These are phyloP conservation scores for Botrytis porri DNA, from an alignment of 2,329 filamentous ascomycete genomes.

Conservation along the genomic window DNA sequence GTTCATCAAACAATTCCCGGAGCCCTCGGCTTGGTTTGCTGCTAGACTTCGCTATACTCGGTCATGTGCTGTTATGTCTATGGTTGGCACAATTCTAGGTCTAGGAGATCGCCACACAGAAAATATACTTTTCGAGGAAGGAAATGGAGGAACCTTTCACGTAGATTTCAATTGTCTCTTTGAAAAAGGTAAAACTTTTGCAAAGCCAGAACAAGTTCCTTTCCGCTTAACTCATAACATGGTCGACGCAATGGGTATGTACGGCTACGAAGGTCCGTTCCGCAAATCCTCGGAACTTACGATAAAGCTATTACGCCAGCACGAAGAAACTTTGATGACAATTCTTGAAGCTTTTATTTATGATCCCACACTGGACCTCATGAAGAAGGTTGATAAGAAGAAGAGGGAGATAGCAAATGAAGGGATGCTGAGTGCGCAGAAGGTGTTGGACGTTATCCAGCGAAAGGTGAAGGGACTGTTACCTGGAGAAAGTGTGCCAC, in stretches of 20 bases:
- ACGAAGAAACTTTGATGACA: slow-evolving; percentile 95
- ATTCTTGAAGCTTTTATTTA: slow-evolving; percentile 96
- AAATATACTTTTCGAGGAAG: slow-evolving; percentile 93
- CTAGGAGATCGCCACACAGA: slow-evolving; percentile 95
- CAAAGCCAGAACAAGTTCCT: slow-evolving; percentile 89
- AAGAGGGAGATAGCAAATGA: slow-evolving; percentile 37
- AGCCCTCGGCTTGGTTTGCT: slow-evolving; percentile 87
- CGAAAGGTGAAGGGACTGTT: slow-evolving; percentile 83
- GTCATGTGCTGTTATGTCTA: slow-evolving; percentile 98
- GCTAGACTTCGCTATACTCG: slow-evolving; percentile 87
- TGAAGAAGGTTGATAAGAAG: slow-evolving; percentile 63
- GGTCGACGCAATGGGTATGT: slow-evolving; percentile 94
- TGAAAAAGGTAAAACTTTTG: slow-evolving; percentile 94
- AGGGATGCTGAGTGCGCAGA: slow-evolving; percentile 66
- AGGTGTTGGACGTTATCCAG: slow-evolving; percentile 84
- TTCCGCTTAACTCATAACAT: slow-evolving; percentile 99
- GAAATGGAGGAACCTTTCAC: slow-evolving; percentile 90
- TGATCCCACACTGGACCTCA: slow-evolving; percentile 90
- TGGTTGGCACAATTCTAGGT: slow-evolving; percentile 92
- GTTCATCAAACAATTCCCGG: slow-evolving; percentile 94
- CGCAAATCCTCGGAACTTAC: slow-evolving; percentile 87
- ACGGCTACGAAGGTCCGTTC: slow-evolving; percentile 91
- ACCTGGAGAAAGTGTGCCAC: slow-evolving; percentile 81
- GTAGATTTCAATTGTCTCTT: slow-evolving; percentile 99
- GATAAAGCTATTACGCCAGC: slow-evolving; percentile 76